Base-by-base conservation (phyloP, 169 alveolate genomes). In the Eimeria maxima region DNA sequence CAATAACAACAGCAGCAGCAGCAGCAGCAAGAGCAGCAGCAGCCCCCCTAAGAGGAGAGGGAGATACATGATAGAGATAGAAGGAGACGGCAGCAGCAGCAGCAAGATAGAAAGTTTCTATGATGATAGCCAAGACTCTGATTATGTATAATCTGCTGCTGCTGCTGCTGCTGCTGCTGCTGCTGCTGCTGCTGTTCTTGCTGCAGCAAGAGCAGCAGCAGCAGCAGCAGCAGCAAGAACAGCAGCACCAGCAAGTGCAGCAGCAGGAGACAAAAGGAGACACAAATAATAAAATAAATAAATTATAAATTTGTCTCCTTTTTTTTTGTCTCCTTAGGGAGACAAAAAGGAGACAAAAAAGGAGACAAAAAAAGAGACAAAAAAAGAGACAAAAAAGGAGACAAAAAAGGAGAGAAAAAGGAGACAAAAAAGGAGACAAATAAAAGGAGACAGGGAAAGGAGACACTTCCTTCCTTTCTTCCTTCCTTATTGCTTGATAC, bases 211-310 rank as follows among this genome's bases (percentile, higher is more conserved):
- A 65, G 74, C 74, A 65, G 74, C 74, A 65, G 74, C 74, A 65
- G 74, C 74, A 65, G 74, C 74, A 65, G 20, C 74, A 65, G 74
- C 74, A 65, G 74, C 74, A 65, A n/a, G 29, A 22, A n/a, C 74
- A 22, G 74, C 74, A 22, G 74, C 74, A 22, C 29, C 74, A 22
- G 20, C 74, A 22, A n/a, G 29, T 8, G 74, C 74, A 22, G 74
- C 74, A 22, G 74, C 74, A 10, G 20, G 38, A 50, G 57, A 50
- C 11, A 11, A 50, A 50, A 50, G 11, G 57, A 50, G 57, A 50
- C 57, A 50, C 18, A 50, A 50, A 11, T 7, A 7, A 50, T 50
- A 50, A 50, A 50, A 50, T 50, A 50, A 11, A 50, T 7, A 11
- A 50, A 11, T 7, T 11, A 50, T 50, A 50, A 50, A 50, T 50